Evolutionary conservation across 371 early-diverging fungal species (phyloP).

Genomic region (Nematocida minor): DNA sequence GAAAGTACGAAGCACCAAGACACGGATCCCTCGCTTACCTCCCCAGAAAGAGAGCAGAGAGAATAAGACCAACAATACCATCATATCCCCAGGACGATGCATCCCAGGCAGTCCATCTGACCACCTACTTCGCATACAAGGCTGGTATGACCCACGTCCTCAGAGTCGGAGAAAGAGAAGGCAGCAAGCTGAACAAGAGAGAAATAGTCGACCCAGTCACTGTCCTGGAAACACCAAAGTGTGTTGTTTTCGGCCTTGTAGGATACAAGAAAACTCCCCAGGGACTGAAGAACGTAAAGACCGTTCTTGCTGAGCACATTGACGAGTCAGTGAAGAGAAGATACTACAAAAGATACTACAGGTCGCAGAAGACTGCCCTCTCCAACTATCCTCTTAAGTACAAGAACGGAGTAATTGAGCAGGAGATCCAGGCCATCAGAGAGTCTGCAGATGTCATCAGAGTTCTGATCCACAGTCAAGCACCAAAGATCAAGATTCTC

Average conservation of each 20-base stretch:
- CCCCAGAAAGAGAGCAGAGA: slow-evolving; percentile 88
- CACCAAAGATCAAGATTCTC: slow-evolving; percentile 80
- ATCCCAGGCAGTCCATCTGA: slow-evolving; percentile 86
- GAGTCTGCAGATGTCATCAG: slow-evolving; percentile 94
- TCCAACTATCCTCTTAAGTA: slow-evolving; percentile 93
- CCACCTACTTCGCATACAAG: slow-evolving; percentile 98
- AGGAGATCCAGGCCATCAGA: slow-evolving; percentile 89
- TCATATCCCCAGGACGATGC: slow-evolving; percentile 95
- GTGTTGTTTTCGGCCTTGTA: slow-evolving; percentile 94
- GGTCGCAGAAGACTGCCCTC: slow-evolving; percentile 92
- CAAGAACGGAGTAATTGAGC: slow-evolving; percentile 73
- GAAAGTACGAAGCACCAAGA: slow-evolving; percentile 76
- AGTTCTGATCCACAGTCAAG: slow-evolving; percentile 94
- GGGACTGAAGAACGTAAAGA: slow-evolving; percentile 88
- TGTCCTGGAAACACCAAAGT: slow-evolving; percentile 91
- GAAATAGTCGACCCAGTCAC: slow-evolving; percentile 99
- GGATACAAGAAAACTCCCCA: slow-evolving; percentile 97
- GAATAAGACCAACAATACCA: slow-evolving; percentile 87
- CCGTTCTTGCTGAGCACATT: slow-evolving; percentile 96
- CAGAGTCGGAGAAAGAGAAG: slow-evolving; percentile 69
- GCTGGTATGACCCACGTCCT: slow-evolving; percentile 99
- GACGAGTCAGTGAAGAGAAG: slow-evolving; percentile 90
- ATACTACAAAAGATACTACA: slow-evolving; percentile 99
- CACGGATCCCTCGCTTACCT: slow-evolving; percentile 96
- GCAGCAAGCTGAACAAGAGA: slow-evolving; percentile 65